phyloP scores from a whole-genome alignment of 148 eudicot species.

The Rhododendron ovatum region DNA sequence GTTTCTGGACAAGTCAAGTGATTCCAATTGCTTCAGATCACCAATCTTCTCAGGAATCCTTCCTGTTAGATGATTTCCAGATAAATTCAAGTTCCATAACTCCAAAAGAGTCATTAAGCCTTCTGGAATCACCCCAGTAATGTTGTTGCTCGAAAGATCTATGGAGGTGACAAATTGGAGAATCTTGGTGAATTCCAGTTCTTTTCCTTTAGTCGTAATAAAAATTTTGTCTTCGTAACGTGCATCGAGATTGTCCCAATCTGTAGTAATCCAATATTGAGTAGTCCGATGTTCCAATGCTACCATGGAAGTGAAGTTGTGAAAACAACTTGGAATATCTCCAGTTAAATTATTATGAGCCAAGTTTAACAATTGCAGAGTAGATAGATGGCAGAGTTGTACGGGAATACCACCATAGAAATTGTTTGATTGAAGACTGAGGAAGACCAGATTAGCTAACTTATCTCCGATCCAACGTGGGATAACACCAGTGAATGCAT shows the following conservation, averaged over 20 bases:
- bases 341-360: conserved; percentile 5
- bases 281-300: background rate
- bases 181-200: background rate
- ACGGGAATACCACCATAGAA: background rate
- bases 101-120: conserved; percentile 4
- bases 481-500: background rate
- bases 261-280: too few species aligned
- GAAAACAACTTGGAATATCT: conserved; percentile 4
- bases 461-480: conserved; percentile 11
- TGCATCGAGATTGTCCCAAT: too few species aligned
- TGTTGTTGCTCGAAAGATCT: conserved; percentile 11
- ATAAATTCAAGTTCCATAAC: conserved; percentile 7
- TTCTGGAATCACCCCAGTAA: conserved; percentile 16
- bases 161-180: background rate
- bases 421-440: conserved; percentile 11
- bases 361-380: conserved; percentile 3
- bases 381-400: background rate
- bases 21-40: background rate
- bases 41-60: background rate
- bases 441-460: background rate
- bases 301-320: conserved; percentile 4
- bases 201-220: conserved; percentile 3
- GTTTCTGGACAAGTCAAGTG: conserved; percentile 18
- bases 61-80: conserved; percentile 6
- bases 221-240: background rate